Percentiles rank a stretch among this genome's conserved stretches.
Evolutionary conservation across 2,329 filamentous ascomycete species (phyloP).

Genomic region (Tolypocladium sp.): DNA sequence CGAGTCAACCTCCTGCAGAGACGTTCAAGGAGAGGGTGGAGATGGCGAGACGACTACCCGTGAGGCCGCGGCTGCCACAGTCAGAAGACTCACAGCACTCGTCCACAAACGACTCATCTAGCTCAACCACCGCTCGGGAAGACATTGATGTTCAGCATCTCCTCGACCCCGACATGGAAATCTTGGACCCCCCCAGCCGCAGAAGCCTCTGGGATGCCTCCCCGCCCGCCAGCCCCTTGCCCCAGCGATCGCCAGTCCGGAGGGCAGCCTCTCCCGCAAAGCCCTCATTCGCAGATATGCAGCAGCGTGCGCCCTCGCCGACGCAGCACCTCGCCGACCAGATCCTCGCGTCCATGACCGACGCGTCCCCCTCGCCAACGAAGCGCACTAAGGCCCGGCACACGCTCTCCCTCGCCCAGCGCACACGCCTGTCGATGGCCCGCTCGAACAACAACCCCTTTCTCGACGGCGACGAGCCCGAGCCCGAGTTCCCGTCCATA

Average conservation of each 20-base stretch:
- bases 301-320: constrained; percentile 20
- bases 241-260: neutral
- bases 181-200: neutral
- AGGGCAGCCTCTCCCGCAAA: neutral
- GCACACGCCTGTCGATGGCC: constrained; percentile 75
- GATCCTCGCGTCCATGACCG: constrained; percentile 45
- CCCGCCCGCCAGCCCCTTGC: neutral
- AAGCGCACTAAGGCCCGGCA: constrained; percentile 41
- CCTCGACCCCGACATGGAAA: neutral
- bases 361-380: constrained; percentile 46
- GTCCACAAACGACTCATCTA: neutral
- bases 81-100: constrained; percentile 9
- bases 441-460: constrained; percentile 40
- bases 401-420: constrained; percentile 60
- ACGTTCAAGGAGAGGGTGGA: constrained; percentile 6
- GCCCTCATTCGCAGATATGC: neutral
- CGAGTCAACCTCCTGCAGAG: constrained; percentile 10
- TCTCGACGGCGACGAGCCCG: constrained; percentile 17
- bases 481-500: constrained; percentile 3
- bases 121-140: too few species aligned
- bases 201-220: neutral
- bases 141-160: neutral
- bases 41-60: constrained; percentile 10
- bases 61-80: constrained; percentile 17
- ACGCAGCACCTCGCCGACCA: constrained; percentile 45